Percentiles rank a stretch among this genome's conserved stretches.
Evolutionary conservation across 2,329 filamentous ascomycete species (phyloP).

Genomic region (Ophiocordyceps polyrhachis-furcata): DNA sequence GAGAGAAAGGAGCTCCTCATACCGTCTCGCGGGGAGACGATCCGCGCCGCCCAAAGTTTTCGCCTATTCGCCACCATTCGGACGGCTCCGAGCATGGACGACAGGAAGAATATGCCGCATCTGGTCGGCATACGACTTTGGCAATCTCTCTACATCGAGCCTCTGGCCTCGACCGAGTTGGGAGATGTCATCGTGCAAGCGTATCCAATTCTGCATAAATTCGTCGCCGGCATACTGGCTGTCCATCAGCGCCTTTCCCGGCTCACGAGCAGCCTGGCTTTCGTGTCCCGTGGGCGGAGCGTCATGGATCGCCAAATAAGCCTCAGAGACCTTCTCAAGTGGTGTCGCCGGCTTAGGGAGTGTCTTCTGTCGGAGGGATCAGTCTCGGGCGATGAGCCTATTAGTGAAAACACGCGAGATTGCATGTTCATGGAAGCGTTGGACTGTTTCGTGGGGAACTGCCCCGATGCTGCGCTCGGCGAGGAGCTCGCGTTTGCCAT

Average conservation of each 20-base stretch:
- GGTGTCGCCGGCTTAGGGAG: slow-evolving; percentile 59
- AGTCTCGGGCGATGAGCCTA: slow-evolving; percentile 47
- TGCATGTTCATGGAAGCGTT: slow-evolving; percentile 86
- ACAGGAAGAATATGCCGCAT: slow-evolving; percentile 45
- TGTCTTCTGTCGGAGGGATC: slow-evolving; percentile 43
- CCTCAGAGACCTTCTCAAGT: slow-evolving; percentile 72
- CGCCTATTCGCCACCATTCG: slow-evolving; percentile 83
- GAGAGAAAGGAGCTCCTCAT: slow-evolving; percentile 84
- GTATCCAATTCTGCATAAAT: slow-evolving; percentile 50
- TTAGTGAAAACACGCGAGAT: slow-evolving; percentile 54
- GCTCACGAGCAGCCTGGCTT: slow-evolving; percentile 25
- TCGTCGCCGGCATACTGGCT: slow-evolving; percentile 36
- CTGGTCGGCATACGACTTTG: slow-evolving; percentile 78
- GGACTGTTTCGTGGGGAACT: slow-evolving; percentile 76
- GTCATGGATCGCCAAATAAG: slow-evolving; percentile 37
- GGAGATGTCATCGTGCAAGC: slow-evolving; percentile 51
- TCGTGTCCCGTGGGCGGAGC: slow-evolving; percentile 18
- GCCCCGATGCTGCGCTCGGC: slow-evolving; percentile 46
- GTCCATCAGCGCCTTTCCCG: slow-evolving; percentile 36
- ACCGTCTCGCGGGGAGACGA: slow-evolving; percentile 69
- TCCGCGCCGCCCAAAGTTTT: slow-evolving; percentile 70
- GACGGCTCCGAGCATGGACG: slow-evolving; percentile 51
- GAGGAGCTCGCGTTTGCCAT: slow-evolving; percentile 46
- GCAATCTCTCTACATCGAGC: slow-evolving; percentile 52
- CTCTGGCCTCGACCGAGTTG: slow-evolving; percentile 52